A percentile compares a stretch with the other conserved stretches of the same genome.
phyloP scores from a whole-genome alignment of 768 basidiomycete species.

The Xanthoconium stramineum region DNA sequence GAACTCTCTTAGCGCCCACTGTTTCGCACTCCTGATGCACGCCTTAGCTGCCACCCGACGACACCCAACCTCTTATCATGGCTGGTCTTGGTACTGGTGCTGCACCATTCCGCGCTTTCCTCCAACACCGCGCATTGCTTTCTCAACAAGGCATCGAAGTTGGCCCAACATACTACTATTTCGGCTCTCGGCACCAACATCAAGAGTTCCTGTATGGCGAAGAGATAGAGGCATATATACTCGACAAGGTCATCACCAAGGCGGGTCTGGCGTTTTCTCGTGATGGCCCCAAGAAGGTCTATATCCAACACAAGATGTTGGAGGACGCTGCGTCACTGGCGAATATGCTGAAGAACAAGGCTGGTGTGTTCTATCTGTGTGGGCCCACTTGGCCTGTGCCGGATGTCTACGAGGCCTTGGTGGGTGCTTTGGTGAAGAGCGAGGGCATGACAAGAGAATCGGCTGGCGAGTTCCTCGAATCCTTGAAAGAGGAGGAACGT shows the following conservation, averaged over 20 bases:
- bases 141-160: conserved; percentile 71
- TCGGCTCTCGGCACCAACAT: conserved; percentile 93
- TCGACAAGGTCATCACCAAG: conserved; percentile 79
- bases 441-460: conserved; percentile 57
- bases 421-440: conserved; percentile 72
- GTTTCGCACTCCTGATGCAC: conserved; percentile 7
- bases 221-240: conserved; percentile 91
- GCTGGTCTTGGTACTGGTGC: conserved; percentile 98
- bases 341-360: conserved; percentile 65
- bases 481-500: conserved; percentile 92
- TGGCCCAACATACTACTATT: conserved; percentile 97
- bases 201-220: conserved; percentile 97
- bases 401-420: conserved; percentile 91
- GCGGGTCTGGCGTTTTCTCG: conserved; percentile 96
- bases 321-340: conserved; percentile 81
- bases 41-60: conserved; percentile 72
- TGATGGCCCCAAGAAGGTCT: conserved; percentile 89
- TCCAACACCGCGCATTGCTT: conserved; percentile 90
- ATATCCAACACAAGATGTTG: conserved; percentile 98
- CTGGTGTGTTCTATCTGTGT: conserved; percentile 92
- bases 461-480: conserved; percentile 83
- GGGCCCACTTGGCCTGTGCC: conserved; percentile 99
- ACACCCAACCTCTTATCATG: conserved; percentile 93
- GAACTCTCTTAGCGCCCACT: conserved; percentile 13
- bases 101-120: conserved; percentile 98